A percentile compares a stretch with the other conserved stretches of the same genome.
These are phyloP conservation scores for Metschnikowia noctiluminum DNA, from an alignment of 805 yeast species.

Conservation along the genomic window DNA sequence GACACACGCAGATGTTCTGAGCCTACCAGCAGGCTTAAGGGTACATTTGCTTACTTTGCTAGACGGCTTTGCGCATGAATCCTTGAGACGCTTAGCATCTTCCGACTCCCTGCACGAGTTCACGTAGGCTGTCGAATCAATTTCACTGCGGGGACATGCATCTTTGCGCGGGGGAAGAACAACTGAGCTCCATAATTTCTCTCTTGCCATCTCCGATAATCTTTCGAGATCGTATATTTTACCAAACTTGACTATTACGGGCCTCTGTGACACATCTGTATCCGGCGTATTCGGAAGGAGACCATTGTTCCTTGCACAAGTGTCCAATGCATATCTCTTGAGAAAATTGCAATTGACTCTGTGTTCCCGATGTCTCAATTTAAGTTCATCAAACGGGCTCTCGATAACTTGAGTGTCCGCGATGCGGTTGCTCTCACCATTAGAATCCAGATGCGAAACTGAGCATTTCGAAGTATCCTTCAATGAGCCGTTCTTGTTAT, in stretches of 20 bases:
- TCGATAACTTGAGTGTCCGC: not conserved
- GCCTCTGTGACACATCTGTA: slow-evolving; percentile 3
- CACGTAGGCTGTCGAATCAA: slow-evolving; percentile 23
- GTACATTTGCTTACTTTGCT: no score
- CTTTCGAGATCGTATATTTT: slow-evolving; percentile 5
- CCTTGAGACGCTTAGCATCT: not conserved
- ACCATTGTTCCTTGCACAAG: slow-evolving; percentile 11
- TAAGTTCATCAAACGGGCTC: not conserved
- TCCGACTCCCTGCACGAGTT: slow-evolving; percentile 20
- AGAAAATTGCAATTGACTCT: slow-evolving; percentile 18
- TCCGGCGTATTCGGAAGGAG: slow-evolving; percentile 7
- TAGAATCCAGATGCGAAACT: not conserved
- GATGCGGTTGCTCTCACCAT: not conserved
- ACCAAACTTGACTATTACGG: slow-evolving; percentile 4
- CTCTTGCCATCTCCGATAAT: slow-evolving; percentile 15
- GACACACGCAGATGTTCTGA: slow-evolving; percentile 14
- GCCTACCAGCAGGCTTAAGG: slow-evolving; percentile 36
- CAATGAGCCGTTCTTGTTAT: not conserved
- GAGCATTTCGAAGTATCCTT: not conserved
- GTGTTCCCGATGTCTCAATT: slow-evolving; percentile 13
- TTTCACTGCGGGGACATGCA: slow-evolving; percentile 19
- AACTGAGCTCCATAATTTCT: slow-evolving; percentile 28
- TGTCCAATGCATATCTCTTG: slow-evolving; percentile 18
- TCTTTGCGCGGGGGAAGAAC: slow-evolving; percentile 52
- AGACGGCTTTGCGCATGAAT: no score